These are phyloP conservation scores for Suhomyces chickasaworum DNA, from an alignment of 1,139 yeast genomes.

Conservation along the genomic window DNA sequence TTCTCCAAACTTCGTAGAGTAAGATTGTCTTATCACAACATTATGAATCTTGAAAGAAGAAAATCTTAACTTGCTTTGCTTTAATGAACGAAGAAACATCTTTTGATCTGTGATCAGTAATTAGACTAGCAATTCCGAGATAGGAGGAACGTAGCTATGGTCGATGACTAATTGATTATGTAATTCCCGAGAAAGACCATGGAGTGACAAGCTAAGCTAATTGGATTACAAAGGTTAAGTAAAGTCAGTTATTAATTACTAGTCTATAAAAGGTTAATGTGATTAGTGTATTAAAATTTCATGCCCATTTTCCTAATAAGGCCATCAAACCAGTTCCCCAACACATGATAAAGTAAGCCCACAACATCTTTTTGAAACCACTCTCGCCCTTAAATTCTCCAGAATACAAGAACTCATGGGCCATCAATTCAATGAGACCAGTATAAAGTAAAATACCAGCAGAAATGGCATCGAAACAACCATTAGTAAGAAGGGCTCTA, in stretches of 20 bases:
- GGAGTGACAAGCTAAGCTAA: too few species aligned
- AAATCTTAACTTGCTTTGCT: not conserved
- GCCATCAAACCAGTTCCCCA: constrained; percentile 86
- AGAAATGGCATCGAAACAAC: constrained; percentile 79
- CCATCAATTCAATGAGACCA: constrained; percentile 85
- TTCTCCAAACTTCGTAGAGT: constrained; percentile 31
- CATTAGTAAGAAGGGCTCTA: constrained; percentile 68
- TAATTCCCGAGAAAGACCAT: too few species aligned
- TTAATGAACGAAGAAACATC: not conserved
- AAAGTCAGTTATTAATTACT: not conserved
- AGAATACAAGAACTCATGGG: constrained; percentile 80
- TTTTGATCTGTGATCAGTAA: not conserved
- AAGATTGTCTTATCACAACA: constrained; percentile 4
- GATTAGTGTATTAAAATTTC: constrained; percentile 1
- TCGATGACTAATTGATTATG: too few species aligned
- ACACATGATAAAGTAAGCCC: constrained; percentile 50
- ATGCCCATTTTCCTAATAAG: constrained; percentile 87
- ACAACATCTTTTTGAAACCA: constrained; percentile 43
- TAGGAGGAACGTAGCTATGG: too few species aligned
- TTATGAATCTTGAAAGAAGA: not conserved
- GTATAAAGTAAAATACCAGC: constrained; percentile 86
- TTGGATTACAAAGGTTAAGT: too few species aligned
- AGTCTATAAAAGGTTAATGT: constrained; percentile 2
- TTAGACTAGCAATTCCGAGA: not conserved
- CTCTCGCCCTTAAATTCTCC: constrained; percentile 57